A percentile compares a stretch with the other conserved stretches of the same genome.
Evolutionary conservation across 2,329 filamentous ascomycete species (phyloP).

Genomic region (Trichoderma harzianum): DNA sequence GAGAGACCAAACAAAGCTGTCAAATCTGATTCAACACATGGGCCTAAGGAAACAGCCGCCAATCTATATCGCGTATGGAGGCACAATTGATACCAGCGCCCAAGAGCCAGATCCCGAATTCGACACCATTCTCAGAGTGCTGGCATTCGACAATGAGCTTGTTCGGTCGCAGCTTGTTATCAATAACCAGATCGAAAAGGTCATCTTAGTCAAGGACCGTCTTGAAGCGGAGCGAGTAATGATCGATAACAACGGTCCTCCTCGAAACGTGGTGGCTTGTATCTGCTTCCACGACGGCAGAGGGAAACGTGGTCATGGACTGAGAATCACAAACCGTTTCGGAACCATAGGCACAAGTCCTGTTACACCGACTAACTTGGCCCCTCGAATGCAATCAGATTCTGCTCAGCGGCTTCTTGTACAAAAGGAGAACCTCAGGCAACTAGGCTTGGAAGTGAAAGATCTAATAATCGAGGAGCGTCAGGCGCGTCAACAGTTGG

Average conservation of each 20-base stretch:
- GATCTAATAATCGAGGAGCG: constrained; percentile 49
- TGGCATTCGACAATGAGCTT: constrained; percentile 77
- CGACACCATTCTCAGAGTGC: constrained; percentile 73
- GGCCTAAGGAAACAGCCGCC: constrained; percentile 48
- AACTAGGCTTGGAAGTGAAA: constrained; percentile 53
- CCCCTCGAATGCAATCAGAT: constrained; percentile 77
- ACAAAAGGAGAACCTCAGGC: constrained; percentile 47
- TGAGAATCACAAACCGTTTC: constrained; percentile 50
- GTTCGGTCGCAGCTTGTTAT: constrained; percentile 83
- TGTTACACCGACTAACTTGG: constrained; percentile 45
- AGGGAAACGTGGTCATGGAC: constrained; percentile 51
- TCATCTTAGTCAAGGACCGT: constrained; percentile 69
- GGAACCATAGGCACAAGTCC: constrained; percentile 43
- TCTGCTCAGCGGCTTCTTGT: constrained; percentile 61
- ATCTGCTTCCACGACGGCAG: constrained; percentile 64
- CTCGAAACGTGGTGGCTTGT: constrained; percentile 69
- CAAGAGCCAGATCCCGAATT: constrained; percentile 71
- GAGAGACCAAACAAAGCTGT: constrained; percentile 68
- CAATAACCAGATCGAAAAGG: constrained; percentile 76
- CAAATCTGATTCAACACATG: constrained; percentile 58
- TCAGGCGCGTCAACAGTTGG: constrained; percentile 45
- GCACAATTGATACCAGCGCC: constrained; percentile 33
- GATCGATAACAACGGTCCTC: constrained; percentile 54
- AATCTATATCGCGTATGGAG: constrained; percentile 38
- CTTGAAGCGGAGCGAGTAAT: constrained; percentile 67